These are phyloP conservation scores for Fraxinus sp. DNA, from an alignment of 305 asterid species.

Conservation along the genomic window DNA sequence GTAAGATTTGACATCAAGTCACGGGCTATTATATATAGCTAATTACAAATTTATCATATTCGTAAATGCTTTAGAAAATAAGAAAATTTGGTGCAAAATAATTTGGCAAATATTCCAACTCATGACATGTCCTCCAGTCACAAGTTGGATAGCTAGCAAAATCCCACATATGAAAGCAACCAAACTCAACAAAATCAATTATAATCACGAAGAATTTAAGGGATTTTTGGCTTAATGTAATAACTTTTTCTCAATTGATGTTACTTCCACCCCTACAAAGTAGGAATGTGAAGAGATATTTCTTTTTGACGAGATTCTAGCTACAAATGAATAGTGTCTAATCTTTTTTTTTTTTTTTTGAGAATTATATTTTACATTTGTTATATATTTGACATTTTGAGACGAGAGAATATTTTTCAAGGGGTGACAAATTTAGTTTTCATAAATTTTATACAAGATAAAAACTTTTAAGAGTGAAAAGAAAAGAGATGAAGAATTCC, in stretches of 20 bases:
- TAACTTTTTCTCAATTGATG: slow-evolving; percentile 13
- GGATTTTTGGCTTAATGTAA: slow-evolving; percentile 14
- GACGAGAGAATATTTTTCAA: background rate
- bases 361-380: background rate
- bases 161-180: slow-evolving; percentile 21
- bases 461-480: background rate
- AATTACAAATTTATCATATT: background rate
- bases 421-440: background rate
- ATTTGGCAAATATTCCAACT: background rate
- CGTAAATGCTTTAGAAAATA: background rate
- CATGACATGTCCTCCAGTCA: slow-evolving; percentile 20
- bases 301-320: background rate
- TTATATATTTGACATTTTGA: background rate
- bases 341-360: background rate
- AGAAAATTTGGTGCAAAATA: background rate
- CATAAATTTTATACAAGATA: background rate
- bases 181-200: slow-evolving; percentile 20
- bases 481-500: background rate
- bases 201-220: slow-evolving; percentile 23
- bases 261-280: slow-evolving; percentile 35
- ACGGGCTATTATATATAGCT: background rate
- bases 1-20: background rate
- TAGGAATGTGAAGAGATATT: slow-evolving; percentile 28
- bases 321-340: background rate
- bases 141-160: slow-evolving; percentile 19